Base-by-base conservation (phyloP, 225 moss, liverwort and hornwort genomes). In the Asterella californica region DNA sequence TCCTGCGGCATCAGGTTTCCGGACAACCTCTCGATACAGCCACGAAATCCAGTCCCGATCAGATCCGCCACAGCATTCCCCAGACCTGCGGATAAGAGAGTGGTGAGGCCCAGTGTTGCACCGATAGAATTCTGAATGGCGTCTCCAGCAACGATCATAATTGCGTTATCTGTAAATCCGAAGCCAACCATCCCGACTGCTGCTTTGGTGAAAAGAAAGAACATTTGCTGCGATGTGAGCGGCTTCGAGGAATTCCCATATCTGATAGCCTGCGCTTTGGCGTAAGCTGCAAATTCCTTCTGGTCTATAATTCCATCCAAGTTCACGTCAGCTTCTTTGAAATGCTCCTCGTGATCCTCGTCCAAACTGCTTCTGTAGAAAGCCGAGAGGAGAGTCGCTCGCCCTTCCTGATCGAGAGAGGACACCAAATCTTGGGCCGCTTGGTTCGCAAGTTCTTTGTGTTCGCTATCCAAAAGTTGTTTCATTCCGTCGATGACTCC, bases 131-230 rank as follows among this genome's bases (percentile, higher is more conserved):
- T 89, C 79, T 92, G 87, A 77, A 92, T 92, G 32, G 85, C 82
- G 81, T 92, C 92, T 75, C 92, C 92, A 45, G 92, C 90, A 61
- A 92, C 85, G 75, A 92, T 90, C 92, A 92, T 92, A 77, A 92
- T 87, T 34, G 92, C 92, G 76, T 92, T 92, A 82, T 92, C 92
- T 87, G 88, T 92, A 69, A 92, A 88, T 34, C 90, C 92, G 78
- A 92, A 92, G 72, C 92, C 92, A 76, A 90, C 70, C 92, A 92
- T 92, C 62, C 92, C 92, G 52, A 92, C 82, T 54, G 90, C 92
- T 83, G 92, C 90, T 77, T 89, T 90, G 72, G 82, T 6, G 30
- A 84, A 82, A 78, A 92, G 75, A 79, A 90, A 83, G 70, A 71
- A 81, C 46, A 89, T 83, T 76, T 92, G 90, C 1, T 81, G 21